Base-by-base conservation (phyloP, 2,329 filamentous ascomycete species). In the Neonectria punicea region DNA sequence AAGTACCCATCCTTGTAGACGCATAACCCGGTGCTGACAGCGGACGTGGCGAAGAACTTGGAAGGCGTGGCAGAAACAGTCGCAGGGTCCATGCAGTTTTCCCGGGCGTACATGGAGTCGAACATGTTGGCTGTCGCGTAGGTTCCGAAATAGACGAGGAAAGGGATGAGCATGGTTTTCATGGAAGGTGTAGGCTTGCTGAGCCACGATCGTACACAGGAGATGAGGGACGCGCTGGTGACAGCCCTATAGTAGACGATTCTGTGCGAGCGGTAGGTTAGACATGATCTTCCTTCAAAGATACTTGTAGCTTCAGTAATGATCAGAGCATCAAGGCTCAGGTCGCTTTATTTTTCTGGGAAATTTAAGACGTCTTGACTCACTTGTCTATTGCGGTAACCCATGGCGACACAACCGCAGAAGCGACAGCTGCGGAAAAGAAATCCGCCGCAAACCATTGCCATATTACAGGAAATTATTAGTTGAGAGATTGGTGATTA, bases 81-180 rank as follows among this genome's bases (percentile, higher is more conserved):
- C 46, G 16, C 67, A 50, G 5, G 68, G 68, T 10, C 73, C 56
- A 55, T 54, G 66, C 32, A 63, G 63, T 58, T 70, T 60, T 20
- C 63, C 54, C 68, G 61, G 2, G 71, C 68, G 13, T 73, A 63
- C 30, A 74, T 66, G 4, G 71, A 70, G 28, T 74, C 72, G 43
- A 74, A 73, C 44, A 73, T 57, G 56, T 74, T 74, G 49, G 72
- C 70, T 0, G 72, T 74, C 2, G 72, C 72, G 30, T 73, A 74
- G 28, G 72, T 74, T 49, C 72, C 72, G 44, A 74, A 74, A 46
- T 74, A 74, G 54, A 74, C 72, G 9, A 74, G 70, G 20, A 73
- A 71, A 0, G 72, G 72, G 30, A 74, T 61, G 36, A 73, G 67
- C 30, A 73, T 68, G 7, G 68, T 65, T 3, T 60, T 69, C 11